Evolutionary conservation across 2,329 filamentous ascomycete genomes (phyloP).

Genomic region (Penicillium occitanis): DNA sequence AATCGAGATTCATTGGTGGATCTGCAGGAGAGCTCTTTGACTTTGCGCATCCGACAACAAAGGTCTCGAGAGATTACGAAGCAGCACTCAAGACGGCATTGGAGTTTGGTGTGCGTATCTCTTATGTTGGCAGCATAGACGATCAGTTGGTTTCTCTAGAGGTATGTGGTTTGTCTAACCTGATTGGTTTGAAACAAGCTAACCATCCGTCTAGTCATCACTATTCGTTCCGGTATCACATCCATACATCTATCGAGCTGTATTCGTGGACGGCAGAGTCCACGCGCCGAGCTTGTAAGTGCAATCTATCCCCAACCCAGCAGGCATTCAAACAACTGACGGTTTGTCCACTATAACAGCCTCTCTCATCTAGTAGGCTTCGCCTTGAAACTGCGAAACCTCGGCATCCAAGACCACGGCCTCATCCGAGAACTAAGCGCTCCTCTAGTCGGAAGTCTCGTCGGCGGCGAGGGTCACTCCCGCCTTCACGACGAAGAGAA

Average conservation of each 20-base stretch:
- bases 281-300: constrained; percentile 84
- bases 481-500: constrained; percentile 85
- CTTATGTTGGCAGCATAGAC: constrained; percentile 91
- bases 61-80: constrained; percentile 79
- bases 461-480: constrained; percentile 89
- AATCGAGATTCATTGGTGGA: constrained; percentile 82
- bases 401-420: constrained; percentile 89
- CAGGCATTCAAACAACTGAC: not conserved
- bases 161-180: constrained; percentile 48
- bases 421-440: constrained; percentile 85
- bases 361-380: constrained; percentile 91
- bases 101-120: constrained; percentile 75
- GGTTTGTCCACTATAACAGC: constrained; percentile 35
- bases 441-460: constrained; percentile 85
- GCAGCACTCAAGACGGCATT: constrained; percentile 71
- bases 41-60: constrained; percentile 78
- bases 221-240: constrained; percentile 82
- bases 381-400: constrained; percentile 86
- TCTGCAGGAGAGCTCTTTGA: constrained; percentile 94
- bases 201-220: constrained; percentile 60
- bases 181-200: constrained; percentile 19
- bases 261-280: constrained; percentile 89
- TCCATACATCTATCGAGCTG: constrained; percentile 91
- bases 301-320: not conserved
- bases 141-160: constrained; percentile 94